A percentile compares a stretch with the other conserved stretches of the same genome.
phyloP scores from a whole-genome alignment of 305 asterid species.

The Fraxinus velutina region DNA sequence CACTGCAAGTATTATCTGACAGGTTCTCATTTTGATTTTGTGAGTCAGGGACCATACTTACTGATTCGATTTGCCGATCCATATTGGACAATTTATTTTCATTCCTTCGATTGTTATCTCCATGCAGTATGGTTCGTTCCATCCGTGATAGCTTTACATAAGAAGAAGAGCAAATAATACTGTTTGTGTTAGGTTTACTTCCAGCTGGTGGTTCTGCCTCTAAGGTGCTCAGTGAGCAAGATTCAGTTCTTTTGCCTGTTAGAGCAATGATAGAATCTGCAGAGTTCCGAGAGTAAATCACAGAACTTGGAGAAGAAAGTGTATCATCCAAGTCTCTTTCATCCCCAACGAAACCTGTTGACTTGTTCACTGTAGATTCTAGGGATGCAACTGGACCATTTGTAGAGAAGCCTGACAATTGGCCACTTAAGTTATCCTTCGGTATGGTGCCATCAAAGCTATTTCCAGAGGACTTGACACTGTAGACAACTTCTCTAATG shows the following conservation, averaged over 20 bases:
- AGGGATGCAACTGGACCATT: conserved; percentile 35
- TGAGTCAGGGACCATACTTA: conserved; percentile 31
- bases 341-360: conserved; percentile 38
- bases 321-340: conserved; percentile 56
- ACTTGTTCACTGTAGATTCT: conserved; percentile 39
- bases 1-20: conserved; percentile 11
- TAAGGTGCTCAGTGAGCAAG: conserved; percentile 42
- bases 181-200: conserved; percentile 22
- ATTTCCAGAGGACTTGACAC: conserved; percentile 29
- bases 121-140: conserved; percentile 48
- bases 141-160: conserved; percentile 54
- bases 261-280: conserved; percentile 43
- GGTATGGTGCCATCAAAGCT: conserved; percentile 30
- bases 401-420: conserved; percentile 36
- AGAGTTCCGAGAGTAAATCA: conserved; percentile 61
- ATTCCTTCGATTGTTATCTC: conserved; percentile 34
- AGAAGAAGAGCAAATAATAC: conserved; percentile 36
- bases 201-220: conserved; percentile 43
- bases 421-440: conserved; percentile 32
- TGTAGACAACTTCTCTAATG: conserved; percentile 32
- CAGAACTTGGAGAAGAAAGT: conserved; percentile 65
- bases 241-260: conserved; percentile 44
- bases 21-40: conserved; percentile 33
- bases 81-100: conserved; percentile 27
- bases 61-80: conserved; percentile 28